Conservation (phyloP, 2,329 filamentous ascomycete genomes). For the Monosporascus cannonballus region DNA sequence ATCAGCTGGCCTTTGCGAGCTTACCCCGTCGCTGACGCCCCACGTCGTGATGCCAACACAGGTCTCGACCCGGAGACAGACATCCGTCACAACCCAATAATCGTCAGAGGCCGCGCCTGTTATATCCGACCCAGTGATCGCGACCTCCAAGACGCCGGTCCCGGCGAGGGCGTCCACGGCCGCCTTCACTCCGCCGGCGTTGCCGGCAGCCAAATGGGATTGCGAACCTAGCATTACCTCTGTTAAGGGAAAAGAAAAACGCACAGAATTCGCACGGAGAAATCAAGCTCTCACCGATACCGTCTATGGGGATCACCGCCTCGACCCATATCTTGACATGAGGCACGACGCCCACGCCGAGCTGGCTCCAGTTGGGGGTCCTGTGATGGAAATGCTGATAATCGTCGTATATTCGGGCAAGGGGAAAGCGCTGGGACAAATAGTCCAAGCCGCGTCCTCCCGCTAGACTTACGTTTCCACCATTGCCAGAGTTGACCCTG, state of each 20-base stretch:
- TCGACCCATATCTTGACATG: not conserved
- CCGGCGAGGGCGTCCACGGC: not conserved
- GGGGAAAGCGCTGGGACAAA: too few species aligned
- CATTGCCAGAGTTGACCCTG: too few species aligned
- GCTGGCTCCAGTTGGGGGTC: too few species aligned
- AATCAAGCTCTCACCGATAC: not conserved
- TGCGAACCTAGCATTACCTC: not conserved
- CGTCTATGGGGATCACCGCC: not conserved
- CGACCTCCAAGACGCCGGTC: not conserved
- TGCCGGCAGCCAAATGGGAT: not conserved
- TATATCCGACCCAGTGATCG: not conserved
- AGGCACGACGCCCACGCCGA: too few species aligned
- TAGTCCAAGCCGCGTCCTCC: too few species aligned
- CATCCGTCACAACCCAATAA: not conserved
- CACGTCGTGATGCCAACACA: not conserved
- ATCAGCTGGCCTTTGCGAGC: not conserved
- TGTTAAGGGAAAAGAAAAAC: not conserved
- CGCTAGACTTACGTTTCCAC: too few species aligned
- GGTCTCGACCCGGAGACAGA: not conserved
- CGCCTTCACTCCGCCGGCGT: not conserved
- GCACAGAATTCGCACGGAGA: not conserved
- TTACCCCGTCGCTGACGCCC: not conserved
- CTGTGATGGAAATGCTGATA: too few species aligned
- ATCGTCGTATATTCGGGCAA: too few species aligned
- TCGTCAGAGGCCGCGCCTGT: not conserved